A percentile compares a stretch with the other conserved stretches of the same genome.
Conservation (phyloP, 352 stramenopile species). For the Peronospora tabacina region DNA sequence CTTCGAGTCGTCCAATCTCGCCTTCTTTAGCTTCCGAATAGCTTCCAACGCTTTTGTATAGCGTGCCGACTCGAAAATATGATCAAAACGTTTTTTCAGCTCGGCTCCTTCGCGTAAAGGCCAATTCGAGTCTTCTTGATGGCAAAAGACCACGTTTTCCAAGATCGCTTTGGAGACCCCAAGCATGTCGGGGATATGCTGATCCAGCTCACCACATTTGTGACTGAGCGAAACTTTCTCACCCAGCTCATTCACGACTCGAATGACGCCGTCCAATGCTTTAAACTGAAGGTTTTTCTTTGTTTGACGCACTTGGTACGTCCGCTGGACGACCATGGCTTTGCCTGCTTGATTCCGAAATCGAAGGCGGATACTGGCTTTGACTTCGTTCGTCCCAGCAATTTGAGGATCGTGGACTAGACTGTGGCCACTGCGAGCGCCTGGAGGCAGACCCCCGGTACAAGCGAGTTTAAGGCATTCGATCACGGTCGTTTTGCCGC, state of each 20-base stretch:
- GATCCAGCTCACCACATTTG: slow-evolving; percentile 94
- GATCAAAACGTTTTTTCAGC: slow-evolving; percentile 99
- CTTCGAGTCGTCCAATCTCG: slow-evolving; percentile 66
- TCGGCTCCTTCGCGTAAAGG: slow-evolving; percentile 92
- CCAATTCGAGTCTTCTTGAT: slow-evolving; percentile 98
- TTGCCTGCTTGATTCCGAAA: slow-evolving; percentile 90
- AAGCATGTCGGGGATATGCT: slow-evolving; percentile 90
- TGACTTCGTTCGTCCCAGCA: slow-evolving; percentile 88
- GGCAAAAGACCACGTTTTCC: slow-evolving; percentile 99
- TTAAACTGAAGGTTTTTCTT: slow-evolving; percentile 91
- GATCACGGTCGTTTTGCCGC: slow-evolving; percentile 99
- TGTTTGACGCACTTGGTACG: slow-evolving; percentile 92
- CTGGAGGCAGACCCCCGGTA: slow-evolving; percentile 92
- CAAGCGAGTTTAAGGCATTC: slow-evolving; percentile 98
- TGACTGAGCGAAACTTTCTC: slow-evolving; percentile 89
- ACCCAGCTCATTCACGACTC: slow-evolving; percentile 85
- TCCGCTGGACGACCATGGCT: slow-evolving; percentile 89
- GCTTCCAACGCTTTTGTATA: slow-evolving; percentile 98
- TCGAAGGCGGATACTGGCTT: slow-evolving; percentile 80
- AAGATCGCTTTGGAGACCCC: slow-evolving; percentile 97
- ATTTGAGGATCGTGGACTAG: slow-evolving; percentile 97
- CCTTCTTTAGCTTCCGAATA: slow-evolving; percentile 92
- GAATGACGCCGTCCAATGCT: slow-evolving; percentile 92
- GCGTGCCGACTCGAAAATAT: slow-evolving; percentile 98
- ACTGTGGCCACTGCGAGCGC: slow-evolving; percentile 78